Base-by-base conservation (phyloP, 176 grass and related monocot genomes). In the Secale cereale region DNA sequence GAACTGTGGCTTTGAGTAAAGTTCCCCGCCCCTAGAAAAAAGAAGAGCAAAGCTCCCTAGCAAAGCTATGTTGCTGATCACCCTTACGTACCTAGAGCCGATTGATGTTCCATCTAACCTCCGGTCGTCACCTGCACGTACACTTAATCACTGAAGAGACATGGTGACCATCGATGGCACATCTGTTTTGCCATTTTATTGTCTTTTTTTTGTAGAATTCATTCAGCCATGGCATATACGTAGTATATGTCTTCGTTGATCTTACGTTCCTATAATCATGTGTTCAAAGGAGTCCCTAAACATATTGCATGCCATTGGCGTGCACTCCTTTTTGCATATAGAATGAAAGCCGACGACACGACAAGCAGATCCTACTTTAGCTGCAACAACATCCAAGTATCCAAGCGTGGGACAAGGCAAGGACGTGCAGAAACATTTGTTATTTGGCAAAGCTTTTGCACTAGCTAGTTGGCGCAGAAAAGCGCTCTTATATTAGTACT, bases 21-120 rank as follows among this genome's bases (percentile, higher is more conserved):
- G 67, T 48, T 67, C 72, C 43, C 43, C 74, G 3, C n/a, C n/a
- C n/a, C n/a, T n/a, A n/a, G n/a, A n/a, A n/a, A n/a, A n/a, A n/a
- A n/a, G n/a, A n/a, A n/a, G n/a, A n/a, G n/a, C n/a, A n/a, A n/a
- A n/a, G n/a, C n/a, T n/a, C n/a, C n/a, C n/a, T n/a, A n/a, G 33
- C 26, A 39, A 86, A 75, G 79, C 67, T 79, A 66, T 52, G 41
- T 15, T 61, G 39, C 29, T 50, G 64, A 62, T 28, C 23, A 8
- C 45, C 19, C 10, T 32, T 70, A 70, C 4, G 66, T 35, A 56
- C 67, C 81, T 66, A 19, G 27, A 65, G 45, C 65, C 7, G 7
- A 50, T 27, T 66, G 74, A 90, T 81, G 46, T 87, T 76, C 65
- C 28, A 87, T n/a, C 76, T 76, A 79, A 87, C 81, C 30, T 8